Percentiles rank a stretch among this genome's conserved stretches.
Conservation (phyloP, 805 yeast species). For the Metschnikowia henanensis region DNA sequence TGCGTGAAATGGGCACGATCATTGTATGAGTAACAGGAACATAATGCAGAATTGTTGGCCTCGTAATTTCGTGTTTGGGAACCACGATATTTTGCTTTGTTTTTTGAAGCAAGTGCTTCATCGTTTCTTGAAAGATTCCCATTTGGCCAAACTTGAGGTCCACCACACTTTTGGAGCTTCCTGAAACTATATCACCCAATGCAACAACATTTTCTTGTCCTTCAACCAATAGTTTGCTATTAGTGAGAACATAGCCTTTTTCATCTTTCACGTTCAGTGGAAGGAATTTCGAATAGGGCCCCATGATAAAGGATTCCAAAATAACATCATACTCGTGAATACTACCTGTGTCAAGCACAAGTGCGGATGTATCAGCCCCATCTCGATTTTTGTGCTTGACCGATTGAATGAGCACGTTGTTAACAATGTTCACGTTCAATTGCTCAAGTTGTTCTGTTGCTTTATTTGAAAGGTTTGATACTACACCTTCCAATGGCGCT, state of each 20-base stretch:
- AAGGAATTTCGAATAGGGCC: slow-evolving; percentile 37
- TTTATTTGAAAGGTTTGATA: background rate
- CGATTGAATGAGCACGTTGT: slow-evolving; percentile 3
- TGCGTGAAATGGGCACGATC: slow-evolving; percentile 33
- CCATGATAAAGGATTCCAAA: slow-evolving; percentile 24
- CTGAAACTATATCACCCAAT: slow-evolving; percentile 35
- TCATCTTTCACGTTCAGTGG: slow-evolving; percentile 23
- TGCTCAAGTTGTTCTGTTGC: slow-evolving; percentile 12
- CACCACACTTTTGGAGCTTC: slow-evolving; percentile 23
- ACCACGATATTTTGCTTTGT: background rate
- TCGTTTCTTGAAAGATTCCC: slow-evolving; percentile 12
- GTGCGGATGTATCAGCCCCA: slow-evolving; percentile 4
- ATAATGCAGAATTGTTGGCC: background rate
- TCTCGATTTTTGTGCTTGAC: slow-evolving; percentile 18
- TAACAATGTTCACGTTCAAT: slow-evolving; percentile 17
- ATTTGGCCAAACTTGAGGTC: slow-evolving; percentile 28
- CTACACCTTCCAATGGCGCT: slow-evolving; percentile 9
- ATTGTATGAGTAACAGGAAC: slow-evolving; percentile 14
- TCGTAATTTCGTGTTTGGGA: background rate
- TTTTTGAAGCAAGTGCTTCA: slow-evolving; percentile 4
- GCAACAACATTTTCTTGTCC: slow-evolving; percentile 30
- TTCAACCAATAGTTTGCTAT: slow-evolving; percentile 26
- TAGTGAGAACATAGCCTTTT: slow-evolving; percentile 30
- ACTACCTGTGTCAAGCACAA: slow-evolving; percentile 22
- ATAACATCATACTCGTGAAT: slow-evolving; percentile 28